These are phyloP conservation scores for Berkeleyomyces basicola DNA, from an alignment of 2,329 filamentous ascomycete species.

Conservation along the genomic window DNA sequence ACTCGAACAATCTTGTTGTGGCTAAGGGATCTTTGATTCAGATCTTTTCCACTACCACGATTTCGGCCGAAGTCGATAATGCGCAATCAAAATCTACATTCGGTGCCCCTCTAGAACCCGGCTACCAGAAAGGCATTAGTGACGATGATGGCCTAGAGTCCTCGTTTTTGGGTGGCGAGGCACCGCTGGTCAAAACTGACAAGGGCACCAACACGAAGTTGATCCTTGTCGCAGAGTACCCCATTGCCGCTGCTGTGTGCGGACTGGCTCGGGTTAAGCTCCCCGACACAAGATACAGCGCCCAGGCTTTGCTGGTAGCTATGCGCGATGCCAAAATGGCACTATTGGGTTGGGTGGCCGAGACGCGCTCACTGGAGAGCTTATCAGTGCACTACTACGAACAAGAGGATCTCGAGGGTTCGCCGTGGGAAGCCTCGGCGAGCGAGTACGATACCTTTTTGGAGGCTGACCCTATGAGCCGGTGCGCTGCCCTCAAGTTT, in stretches of 20 bases:
- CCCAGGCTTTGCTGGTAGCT: constrained; percentile 67
- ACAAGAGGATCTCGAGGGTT: constrained; percentile 70
- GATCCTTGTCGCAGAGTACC: constrained; percentile 69
- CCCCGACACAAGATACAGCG: constrained; percentile 56
- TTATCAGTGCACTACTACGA: constrained; percentile 97
- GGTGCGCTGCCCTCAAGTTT: constrained; percentile 91
- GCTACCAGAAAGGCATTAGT: constrained; percentile 36
- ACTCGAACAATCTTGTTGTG: constrained; percentile 71
- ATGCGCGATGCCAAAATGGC: constrained; percentile 87
- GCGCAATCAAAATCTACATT: constrained; percentile 24
- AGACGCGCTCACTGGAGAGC: constrained; percentile 62
- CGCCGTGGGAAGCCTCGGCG: constrained; percentile 64
- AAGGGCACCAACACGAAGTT: constrained; percentile 57
- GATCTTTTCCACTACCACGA: constrained; percentile 60
- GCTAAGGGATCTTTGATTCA: constrained; percentile 87
- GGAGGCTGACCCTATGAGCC: constrained; percentile 74
- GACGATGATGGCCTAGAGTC: constrained; percentile 48
- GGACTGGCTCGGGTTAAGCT: constrained; percentile 66
- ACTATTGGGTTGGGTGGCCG: constrained; percentile 83
- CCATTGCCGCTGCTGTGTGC: constrained; percentile 68
- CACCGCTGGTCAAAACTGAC: constrained; percentile 43
- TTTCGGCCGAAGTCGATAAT: constrained; percentile 45
- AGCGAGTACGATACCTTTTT: constrained; percentile 65
- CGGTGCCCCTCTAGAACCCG: constrained; percentile 14
- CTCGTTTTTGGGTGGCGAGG: constrained; percentile 49